Evolutionary conservation across 768 basidiomycete species (phyloP).

Genomic region (Pholiota microspora): DNA sequence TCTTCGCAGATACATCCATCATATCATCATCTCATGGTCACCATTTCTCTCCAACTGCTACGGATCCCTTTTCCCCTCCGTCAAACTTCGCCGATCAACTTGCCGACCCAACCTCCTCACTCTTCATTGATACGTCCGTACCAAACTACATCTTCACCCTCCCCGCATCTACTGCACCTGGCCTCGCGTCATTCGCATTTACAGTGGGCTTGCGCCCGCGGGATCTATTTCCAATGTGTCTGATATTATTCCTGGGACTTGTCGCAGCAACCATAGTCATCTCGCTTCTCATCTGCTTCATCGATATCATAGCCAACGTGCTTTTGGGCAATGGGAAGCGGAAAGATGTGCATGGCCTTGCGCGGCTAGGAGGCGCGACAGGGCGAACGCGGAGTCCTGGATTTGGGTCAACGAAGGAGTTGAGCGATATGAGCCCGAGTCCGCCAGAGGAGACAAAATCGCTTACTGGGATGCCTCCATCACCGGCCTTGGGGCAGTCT

Average conservation of each 20-base stretch:
- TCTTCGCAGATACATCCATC: slow-evolving; percentile 67
- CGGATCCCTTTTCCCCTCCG: slow-evolving; percentile 59
- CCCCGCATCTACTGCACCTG: slow-evolving; percentile 56
- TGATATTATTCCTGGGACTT: slow-evolving; percentile 82
- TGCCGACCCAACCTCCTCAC: slow-evolving; percentile 62
- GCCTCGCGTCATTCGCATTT: slow-evolving; percentile 83
- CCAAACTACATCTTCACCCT: slow-evolving; percentile 77
- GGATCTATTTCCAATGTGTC: slow-evolving; percentile 80
- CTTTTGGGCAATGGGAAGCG: slow-evolving; percentile 23
- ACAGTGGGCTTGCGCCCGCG: slow-evolving; percentile 78
- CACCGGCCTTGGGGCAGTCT: not conserved
- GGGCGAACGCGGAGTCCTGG: slow-evolving; percentile 31
- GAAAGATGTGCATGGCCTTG: slow-evolving; percentile 11
- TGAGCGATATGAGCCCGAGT: slow-evolving; percentile 2
- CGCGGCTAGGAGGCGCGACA: slow-evolving; percentile 22
- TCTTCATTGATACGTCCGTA: slow-evolving; percentile 69
- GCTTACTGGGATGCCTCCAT: slow-evolving; percentile 24
- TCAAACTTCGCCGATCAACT: slow-evolving; percentile 74
- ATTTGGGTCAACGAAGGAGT: slow-evolving; percentile 46
- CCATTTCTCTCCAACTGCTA: slow-evolving; percentile 66
- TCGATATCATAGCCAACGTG: slow-evolving; percentile 55
- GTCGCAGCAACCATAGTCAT: slow-evolving; percentile 68
- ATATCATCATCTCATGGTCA: slow-evolving; percentile 42
- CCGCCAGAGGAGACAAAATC: slow-evolving; percentile 49
- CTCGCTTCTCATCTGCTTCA: slow-evolving; percentile 68